phyloP scores from a whole-genome alignment of 257 asterid species.

The Rhazya stricta region DNA sequence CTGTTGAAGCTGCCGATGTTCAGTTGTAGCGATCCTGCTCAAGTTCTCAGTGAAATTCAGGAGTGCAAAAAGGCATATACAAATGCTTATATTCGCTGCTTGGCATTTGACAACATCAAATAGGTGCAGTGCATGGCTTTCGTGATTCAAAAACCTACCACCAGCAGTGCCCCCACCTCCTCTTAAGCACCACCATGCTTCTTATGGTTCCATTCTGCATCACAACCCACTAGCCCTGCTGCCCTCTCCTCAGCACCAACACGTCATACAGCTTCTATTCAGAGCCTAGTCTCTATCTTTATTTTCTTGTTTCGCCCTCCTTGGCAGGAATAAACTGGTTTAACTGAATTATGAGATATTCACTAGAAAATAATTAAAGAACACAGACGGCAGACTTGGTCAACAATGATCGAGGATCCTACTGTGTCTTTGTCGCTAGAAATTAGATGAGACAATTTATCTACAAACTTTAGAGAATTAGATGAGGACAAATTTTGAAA shows the following conservation, averaged over 20 bases:
- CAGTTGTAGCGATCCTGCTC: slow-evolving; percentile 42
- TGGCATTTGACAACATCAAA: slow-evolving; percentile 43
- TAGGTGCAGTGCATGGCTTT: slow-evolving; percentile 54
- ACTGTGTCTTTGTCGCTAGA: too few relatives aligned
- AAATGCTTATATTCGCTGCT: slow-evolving; percentile 45
- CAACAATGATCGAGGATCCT: neutral
- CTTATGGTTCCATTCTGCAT: neutral
- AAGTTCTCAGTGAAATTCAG: slow-evolving; percentile 38
- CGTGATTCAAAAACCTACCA: slow-evolving; percentile 40
- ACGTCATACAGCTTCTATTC: neutral
- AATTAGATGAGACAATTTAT: too few relatives aligned
- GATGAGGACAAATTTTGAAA: too few relatives aligned
- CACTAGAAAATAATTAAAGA: neutral
- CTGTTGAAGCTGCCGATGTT: slow-evolving; percentile 61
- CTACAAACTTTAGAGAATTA: too few relatives aligned
- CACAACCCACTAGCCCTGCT: neutral
- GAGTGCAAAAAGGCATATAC: slow-evolving; percentile 49
- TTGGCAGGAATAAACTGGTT: neutral
- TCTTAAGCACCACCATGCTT: too few relatives aligned
- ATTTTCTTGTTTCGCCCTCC: neutral
- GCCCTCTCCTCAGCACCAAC: neutral
- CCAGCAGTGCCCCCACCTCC: neutral
- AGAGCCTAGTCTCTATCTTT: neutral
- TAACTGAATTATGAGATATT: neutral
- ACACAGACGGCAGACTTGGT: neutral